A percentile compares a stretch with the other conserved stretches of the same genome.
Conservation (phyloP, 179 eudicot genomes). For the Spinacia oleracea region DNA sequence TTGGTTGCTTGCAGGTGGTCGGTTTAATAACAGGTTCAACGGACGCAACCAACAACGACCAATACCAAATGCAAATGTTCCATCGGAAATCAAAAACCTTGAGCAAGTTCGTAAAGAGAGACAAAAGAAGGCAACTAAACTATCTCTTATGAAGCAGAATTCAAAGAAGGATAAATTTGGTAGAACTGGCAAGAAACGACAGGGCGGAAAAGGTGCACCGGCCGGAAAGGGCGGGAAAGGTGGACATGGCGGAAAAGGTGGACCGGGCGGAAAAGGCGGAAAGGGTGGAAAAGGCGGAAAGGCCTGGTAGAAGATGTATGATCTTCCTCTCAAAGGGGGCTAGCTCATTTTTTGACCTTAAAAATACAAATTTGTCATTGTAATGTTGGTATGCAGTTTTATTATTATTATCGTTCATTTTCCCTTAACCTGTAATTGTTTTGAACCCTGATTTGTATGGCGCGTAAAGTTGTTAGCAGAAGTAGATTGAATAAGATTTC, state of each 20-base stretch:
- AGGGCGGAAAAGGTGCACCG: constrained; percentile 37
- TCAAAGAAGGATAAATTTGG: constrained; percentile 61
- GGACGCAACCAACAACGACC: constrained; percentile 49
- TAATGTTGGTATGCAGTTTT: neutral
- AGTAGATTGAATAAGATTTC: too few relatives aligned
- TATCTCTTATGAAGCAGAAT: constrained; percentile 59
- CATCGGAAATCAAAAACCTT: constrained; percentile 72
- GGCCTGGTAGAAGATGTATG: constrained; percentile 4
- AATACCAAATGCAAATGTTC: constrained; percentile 82
- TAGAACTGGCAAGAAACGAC: constrained; percentile 50
- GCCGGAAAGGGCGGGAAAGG: too few relatives aligned
- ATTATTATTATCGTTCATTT: neutral
- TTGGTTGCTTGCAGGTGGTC: constrained; percentile 44
- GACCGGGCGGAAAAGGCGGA: constrained; percentile 39
- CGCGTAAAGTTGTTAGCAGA: too few relatives aligned
- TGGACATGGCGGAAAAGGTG: too few relatives aligned
- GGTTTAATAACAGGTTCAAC: constrained; percentile 47
- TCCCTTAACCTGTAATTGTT: too few relatives aligned
- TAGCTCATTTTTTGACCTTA: neutral
- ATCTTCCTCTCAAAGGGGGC: neutral
- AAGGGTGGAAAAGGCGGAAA: constrained; percentile 37
- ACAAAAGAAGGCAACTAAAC: constrained; percentile 65
- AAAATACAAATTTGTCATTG: neutral
- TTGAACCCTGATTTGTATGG: neutral
- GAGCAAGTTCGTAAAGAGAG: constrained; percentile 91